Percentiles rank a stretch among this genome's conserved stretches.
These are phyloP conservation scores for Botryobasidium botryosum DNA, from an alignment of 768 basidiomycete species.

Conservation along the genomic window DNA sequence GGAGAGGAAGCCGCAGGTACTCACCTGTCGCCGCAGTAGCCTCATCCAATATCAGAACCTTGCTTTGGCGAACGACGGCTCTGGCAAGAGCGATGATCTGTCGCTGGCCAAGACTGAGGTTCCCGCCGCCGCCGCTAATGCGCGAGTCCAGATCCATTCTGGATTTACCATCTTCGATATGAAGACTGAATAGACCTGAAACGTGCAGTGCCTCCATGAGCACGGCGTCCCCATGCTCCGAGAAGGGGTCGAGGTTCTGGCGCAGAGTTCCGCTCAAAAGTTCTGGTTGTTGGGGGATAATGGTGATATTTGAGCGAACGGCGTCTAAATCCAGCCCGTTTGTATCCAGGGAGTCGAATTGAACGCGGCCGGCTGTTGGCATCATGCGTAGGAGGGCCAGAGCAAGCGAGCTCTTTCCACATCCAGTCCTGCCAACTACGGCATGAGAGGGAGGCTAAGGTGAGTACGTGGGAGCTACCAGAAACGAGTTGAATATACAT, in stretches of 20 bases:
- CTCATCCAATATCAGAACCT: conserved; percentile 24
- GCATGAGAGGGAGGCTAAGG: not conserved
- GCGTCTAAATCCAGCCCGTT: conserved; percentile 35
- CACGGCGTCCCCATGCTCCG: conserved; percentile 18
- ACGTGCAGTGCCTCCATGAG: conserved; percentile 5
- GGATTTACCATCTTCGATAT: not conserved
- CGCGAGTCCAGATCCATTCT: conserved; percentile 19
- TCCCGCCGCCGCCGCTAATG: conserved; percentile 23
- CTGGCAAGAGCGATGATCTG: conserved; percentile 28
- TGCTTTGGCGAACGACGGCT: conserved; percentile 16
- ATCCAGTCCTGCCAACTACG: conserved; percentile 40
- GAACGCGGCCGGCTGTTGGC: conserved; percentile 35
- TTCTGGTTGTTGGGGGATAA: conserved; percentile 42
- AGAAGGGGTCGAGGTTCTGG: conserved; percentile 21
- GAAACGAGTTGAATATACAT: conserved; percentile 8
- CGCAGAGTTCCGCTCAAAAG: conserved; percentile 27
- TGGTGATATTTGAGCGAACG: conserved; percentile 39
- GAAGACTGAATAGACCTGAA: not conserved
- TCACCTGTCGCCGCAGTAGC: conserved; percentile 20
- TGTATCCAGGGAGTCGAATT: conserved; percentile 36
- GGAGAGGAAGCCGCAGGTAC: conserved; percentile 13
- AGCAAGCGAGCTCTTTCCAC: conserved; percentile 36
- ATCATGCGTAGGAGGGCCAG: conserved; percentile 41
- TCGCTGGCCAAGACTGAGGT: conserved; percentile 26
- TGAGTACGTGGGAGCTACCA: not conserved